Evolutionary conservation across 805 yeast genomes (phyloP).

Genomic region (Suhomyces sp.): DNA sequence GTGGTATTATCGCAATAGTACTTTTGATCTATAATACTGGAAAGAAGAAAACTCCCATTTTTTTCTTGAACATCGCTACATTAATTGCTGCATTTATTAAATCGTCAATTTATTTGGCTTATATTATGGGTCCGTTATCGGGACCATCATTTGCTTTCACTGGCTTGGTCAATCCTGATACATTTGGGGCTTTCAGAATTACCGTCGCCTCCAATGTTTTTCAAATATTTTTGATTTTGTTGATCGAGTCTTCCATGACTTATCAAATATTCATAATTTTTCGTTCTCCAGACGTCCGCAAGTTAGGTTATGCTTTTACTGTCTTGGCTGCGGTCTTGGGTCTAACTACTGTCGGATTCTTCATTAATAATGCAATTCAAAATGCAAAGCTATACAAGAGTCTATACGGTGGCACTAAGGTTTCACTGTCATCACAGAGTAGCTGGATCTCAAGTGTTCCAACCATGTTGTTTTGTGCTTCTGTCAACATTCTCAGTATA

Average conservation of each 20-base stretch:
- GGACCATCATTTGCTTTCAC: conserved; percentile 46
- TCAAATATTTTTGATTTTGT: conserved; percentile 56
- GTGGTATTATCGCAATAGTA: conserved; percentile 8
- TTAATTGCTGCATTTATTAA: conserved; percentile 58
- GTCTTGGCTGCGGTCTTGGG: conserved; percentile 45
- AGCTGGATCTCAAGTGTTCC: conserved; percentile 52
- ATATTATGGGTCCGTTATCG: conserved; percentile 52
- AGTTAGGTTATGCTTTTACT: conserved; percentile 41
- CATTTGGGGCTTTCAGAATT: conserved; percentile 39
- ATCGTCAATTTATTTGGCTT: conserved; percentile 57
- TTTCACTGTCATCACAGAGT: not conserved
- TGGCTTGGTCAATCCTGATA: conserved; percentile 25
- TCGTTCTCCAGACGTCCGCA: conserved; percentile 51
- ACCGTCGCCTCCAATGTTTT: conserved; percentile 64
- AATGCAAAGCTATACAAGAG: conserved; percentile 34
- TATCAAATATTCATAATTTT: conserved; percentile 75
- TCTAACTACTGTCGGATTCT: conserved; percentile 55
- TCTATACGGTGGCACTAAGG: not conserved
- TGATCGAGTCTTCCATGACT: conserved; percentile 64
- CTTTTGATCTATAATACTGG: conserved; percentile 21
- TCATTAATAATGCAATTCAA: conserved; percentile 51
- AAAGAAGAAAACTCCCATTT: conserved; percentile 64
- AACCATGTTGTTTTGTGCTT: conserved; percentile 62
- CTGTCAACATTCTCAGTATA: conserved; percentile 62
- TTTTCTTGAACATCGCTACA: conserved; percentile 66